Evolutionary conservation across 345 rosid species (phyloP).

Genomic region (Lenwebbia sp.): DNA sequence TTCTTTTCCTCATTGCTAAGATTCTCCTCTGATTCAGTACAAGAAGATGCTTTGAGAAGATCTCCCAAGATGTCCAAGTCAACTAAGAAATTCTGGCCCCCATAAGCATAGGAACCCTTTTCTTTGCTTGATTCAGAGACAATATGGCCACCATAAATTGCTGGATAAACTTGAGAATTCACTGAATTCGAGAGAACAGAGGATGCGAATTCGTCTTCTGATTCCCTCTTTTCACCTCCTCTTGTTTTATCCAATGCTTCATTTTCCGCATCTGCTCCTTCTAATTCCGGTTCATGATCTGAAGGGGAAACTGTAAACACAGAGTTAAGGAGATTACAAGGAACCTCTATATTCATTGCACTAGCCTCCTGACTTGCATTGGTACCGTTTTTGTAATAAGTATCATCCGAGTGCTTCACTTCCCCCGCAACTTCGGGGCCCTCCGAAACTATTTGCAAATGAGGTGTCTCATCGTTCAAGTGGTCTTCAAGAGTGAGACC

Average conservation of each 20-base stretch:
- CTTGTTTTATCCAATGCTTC: background rate
- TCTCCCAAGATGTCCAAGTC: background rate
- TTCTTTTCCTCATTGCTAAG: constrained; percentile 33
- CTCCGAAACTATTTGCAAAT: background rate
- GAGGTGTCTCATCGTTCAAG: background rate
- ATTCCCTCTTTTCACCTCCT: background rate
- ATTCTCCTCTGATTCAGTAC: constrained; percentile 13
- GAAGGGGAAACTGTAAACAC: background rate
- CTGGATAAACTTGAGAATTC: background rate
- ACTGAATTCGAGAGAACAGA: background rate
- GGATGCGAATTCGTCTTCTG: background rate
- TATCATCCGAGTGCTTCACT: background rate
- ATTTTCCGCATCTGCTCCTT: background rate
- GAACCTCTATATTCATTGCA: background rate
- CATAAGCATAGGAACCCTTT: background rate
- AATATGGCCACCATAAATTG: background rate
- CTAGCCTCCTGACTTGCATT: background rate
- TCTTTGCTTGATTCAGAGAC: background rate
- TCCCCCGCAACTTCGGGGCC: background rate
- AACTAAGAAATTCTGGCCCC: background rate
- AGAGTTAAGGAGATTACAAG: background rate
- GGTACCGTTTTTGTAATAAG: background rate
- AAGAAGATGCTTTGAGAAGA: constrained; percentile 3
- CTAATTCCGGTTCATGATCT: background rate
- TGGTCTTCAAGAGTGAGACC: background rate